Evolutionary conservation across 352 stramenopile genomes (phyloP).

Genomic region (Globisporangium parvum): DNA sequence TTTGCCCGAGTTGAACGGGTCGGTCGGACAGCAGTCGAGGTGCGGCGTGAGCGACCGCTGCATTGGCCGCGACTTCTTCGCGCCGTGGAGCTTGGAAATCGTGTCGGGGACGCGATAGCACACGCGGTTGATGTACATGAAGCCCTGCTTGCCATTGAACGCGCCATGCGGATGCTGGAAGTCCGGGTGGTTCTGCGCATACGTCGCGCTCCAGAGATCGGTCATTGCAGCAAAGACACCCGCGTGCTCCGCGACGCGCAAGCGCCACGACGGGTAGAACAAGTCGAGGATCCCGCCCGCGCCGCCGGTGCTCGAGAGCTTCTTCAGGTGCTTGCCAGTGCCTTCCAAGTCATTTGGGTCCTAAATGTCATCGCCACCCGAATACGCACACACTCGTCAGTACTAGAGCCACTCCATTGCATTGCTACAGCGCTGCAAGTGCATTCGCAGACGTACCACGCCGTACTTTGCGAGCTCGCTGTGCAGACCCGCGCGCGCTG

Average conservation of each 20-base stretch:
- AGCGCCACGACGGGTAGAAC: conserved; percentile 86
- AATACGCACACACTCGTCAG: not conserved
- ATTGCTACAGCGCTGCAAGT: conserved; percentile 2
- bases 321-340: conserved; percentile 65
- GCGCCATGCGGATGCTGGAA: conserved; percentile 67
- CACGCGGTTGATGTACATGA: conserved; percentile 87
- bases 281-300: conserved; percentile 85
- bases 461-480: conserved; percentile 58
- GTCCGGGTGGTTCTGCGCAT: conserved; percentile 46
- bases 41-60: conserved; percentile 86
- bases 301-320: conserved; percentile 83
- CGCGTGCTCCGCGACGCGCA: conserved; percentile 65
- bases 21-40: conserved; percentile 81
- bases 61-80: conserved; percentile 71
- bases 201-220: conserved; percentile 77
- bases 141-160: conserved; percentile 67
- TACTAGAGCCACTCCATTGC: not conserved
- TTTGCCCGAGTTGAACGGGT: conserved; percentile 67
- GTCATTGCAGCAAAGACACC: conserved; percentile 77
- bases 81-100: conserved; percentile 52
- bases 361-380: conserved; percentile 15
- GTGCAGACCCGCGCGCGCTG: conserved; percentile 52
- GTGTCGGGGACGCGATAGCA: conserved; percentile 72
- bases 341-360: conserved; percentile 55
- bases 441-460: conserved; percentile 35